A percentile compares a stretch with the other conserved stretches of the same genome.
Conservation (phyloP, 164 flowering plant genomes). For the Liquidambar formosana region DNA sequence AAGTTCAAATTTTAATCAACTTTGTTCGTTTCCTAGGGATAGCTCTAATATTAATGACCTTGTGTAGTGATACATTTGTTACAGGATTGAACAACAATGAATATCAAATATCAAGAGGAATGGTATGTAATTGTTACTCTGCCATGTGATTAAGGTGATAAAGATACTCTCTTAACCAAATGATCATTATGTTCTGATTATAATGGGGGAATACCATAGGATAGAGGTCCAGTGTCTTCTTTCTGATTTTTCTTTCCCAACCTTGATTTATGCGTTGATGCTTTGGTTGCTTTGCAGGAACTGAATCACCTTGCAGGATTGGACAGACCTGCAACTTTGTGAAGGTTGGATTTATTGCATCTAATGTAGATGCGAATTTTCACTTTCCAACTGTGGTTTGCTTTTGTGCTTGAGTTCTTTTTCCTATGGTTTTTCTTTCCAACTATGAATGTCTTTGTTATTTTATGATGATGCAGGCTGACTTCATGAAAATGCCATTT, state of each 20-base stretch:
- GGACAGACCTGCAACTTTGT: conserved; percentile 79
- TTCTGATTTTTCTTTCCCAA: too few species aligned
- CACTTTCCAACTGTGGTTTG: neutral
- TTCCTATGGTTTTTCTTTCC: too few species aligned
- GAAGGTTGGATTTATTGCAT: conserved; percentile 45
- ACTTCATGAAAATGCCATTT: conserved; percentile 97
- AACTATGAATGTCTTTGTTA: neutral
- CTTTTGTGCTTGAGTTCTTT: neutral
- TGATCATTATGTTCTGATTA: too few species aligned
- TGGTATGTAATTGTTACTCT: conserved; percentile 31
- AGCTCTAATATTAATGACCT: neutral
- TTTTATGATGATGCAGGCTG: conserved; percentile 58
- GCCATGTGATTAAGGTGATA: neutral
- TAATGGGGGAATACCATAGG: too few species aligned
- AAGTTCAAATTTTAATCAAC: too few species aligned
- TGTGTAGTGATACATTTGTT: conserved; percentile 69
- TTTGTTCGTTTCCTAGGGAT: neutral
- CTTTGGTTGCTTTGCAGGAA: conserved; percentile 40
- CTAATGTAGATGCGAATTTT: neutral
- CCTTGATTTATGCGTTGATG: neutral
- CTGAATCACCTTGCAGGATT: conserved; percentile 74
- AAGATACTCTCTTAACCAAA: neutral
- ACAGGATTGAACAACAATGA: conserved; percentile 95
- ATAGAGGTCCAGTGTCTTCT: too few species aligned
- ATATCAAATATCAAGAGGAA: conserved; percentile 91